These are phyloP conservation scores for Macroventuria anomochaeta DNA, from an alignment of 2,329 filamentous ascomycete genomes.

Conservation along the genomic window DNA sequence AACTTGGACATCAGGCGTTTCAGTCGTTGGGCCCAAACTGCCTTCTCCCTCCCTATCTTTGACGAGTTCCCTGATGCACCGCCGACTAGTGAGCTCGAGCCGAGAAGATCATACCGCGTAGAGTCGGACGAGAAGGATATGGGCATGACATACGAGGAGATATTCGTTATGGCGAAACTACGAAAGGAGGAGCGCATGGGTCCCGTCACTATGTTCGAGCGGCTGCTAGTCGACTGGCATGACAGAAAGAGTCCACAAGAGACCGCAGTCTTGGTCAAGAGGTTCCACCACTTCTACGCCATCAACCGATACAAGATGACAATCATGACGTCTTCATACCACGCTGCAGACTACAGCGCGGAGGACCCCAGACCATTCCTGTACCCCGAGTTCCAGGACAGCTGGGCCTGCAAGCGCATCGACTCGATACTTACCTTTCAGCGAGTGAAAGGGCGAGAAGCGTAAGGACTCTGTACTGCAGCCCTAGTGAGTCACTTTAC, in stretches of 20 bases:
- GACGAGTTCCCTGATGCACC: slow-evolving; percentile 64
- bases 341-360: slow-evolving; percentile 58
- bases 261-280: slow-evolving; percentile 54
- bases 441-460: slow-evolving; percentile 23
- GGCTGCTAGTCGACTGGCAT: slow-evolving; percentile 59
- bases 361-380: slow-evolving; percentile 55
- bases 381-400: slow-evolving; percentile 52
- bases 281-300: slow-evolving; percentile 51
- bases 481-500: not conserved
- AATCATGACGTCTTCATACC: slow-evolving; percentile 34
- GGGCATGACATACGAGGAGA: slow-evolving; percentile 58
- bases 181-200: slow-evolving; percentile 58
- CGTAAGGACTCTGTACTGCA: not conserved
- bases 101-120: slow-evolving; percentile 67
- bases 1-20: slow-evolving; percentile 76
- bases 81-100: slow-evolving; percentile 61
- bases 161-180: slow-evolving; percentile 59
- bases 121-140: slow-evolving; percentile 64
- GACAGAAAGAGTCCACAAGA: slow-evolving; percentile 49
- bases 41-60: slow-evolving; percentile 69
- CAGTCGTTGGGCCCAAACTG: slow-evolving; percentile 60
- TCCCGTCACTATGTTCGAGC: slow-evolving; percentile 61
- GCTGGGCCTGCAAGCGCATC: slow-evolving; percentile 47
- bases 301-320: slow-evolving; percentile 32
- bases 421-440: slow-evolving; percentile 37